Evolutionary conservation across 495 filamentous ascomycete species (phyloP).

Genomic region (Hypoxylon intermedium): DNA sequence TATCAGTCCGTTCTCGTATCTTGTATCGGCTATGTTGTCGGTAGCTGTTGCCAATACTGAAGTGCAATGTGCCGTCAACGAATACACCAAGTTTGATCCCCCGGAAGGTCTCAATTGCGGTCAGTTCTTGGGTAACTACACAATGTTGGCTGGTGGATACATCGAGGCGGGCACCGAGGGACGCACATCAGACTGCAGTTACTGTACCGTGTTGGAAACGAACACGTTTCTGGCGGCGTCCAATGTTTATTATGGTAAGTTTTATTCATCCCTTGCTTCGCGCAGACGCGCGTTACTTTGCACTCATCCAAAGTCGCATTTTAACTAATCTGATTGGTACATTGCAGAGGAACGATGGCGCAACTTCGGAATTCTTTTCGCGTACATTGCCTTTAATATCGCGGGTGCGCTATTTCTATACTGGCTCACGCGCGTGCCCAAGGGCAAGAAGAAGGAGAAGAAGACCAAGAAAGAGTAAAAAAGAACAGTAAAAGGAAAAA

Average conservation of each 20-base stretch:
- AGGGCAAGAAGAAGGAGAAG: conserved; percentile 60
- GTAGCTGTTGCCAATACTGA: conserved; percentile 64
- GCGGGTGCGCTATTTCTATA: conserved; percentile 75
- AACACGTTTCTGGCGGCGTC: conserved; percentile 66
- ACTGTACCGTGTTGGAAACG: conserved; percentile 66
- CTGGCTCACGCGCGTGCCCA: conserved; percentile 80
- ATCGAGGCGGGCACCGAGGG: conserved; percentile 57
- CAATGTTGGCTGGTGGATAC: conserved; percentile 52
- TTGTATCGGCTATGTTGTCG: conserved; percentile 69
- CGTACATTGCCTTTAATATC: conserved; percentile 80
- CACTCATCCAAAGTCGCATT: background rate
- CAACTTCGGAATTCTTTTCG: conserved; percentile 73
- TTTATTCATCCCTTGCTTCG: background rate
- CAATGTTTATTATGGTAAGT: conserved; percentile 56
- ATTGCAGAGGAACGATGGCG: conserved; percentile 63
- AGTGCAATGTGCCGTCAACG: conserved; percentile 66
- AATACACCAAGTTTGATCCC: conserved; percentile 64
- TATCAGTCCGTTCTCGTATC: conserved; percentile 75
- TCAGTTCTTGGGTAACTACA: conserved; percentile 59
- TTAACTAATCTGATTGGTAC: background rate
- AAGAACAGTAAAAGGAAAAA: background rate
- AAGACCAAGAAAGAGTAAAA: conserved; percentile 43
- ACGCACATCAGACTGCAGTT: conserved; percentile 60
- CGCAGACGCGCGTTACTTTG: background rate
- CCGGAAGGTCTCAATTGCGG: conserved; percentile 60